Evolutionary conservation across 2,329 filamentous ascomycete genomes (phyloP).

Genomic region (Penicillium digitatum): DNA sequence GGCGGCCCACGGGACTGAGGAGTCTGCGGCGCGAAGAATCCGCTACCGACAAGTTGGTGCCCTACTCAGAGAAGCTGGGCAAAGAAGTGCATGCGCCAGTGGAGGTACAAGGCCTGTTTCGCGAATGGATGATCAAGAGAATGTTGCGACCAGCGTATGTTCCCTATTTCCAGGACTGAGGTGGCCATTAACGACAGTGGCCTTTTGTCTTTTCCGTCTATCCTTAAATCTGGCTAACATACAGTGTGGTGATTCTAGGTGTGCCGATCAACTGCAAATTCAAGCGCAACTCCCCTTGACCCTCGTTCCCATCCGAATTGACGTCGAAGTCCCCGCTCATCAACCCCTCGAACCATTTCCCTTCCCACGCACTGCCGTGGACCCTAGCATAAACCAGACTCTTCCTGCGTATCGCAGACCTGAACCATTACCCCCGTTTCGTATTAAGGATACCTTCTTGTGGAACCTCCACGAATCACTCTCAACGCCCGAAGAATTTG

Average conservation of each 20-base stretch:
- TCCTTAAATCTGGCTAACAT: slow-evolving; percentile 8
- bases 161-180: slow-evolving; percentile 2
- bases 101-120: slow-evolving; percentile 82
- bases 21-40: slow-evolving; percentile 75
- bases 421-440: slow-evolving; percentile 76
- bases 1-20: slow-evolving; percentile 72
- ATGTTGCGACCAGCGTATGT: slow-evolving; percentile 45
- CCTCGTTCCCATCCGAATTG: slow-evolving; percentile 91
- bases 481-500: slow-evolving; percentile 93
- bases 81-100: slow-evolving; percentile 78
- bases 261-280: slow-evolving; percentile 59
- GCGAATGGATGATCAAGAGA: slow-evolving; percentile 88
- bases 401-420: slow-evolving; percentile 74
- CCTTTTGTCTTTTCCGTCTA: slow-evolving; percentile 8
- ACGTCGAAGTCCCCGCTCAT: slow-evolving; percentile 80
- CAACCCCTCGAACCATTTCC: slow-evolving; percentile 48
- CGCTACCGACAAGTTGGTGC: slow-evolving; percentile 59
- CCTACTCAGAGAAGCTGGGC: slow-evolving; percentile 67
- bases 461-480: slow-evolving; percentile 97
- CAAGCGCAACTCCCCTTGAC: slow-evolving; percentile 78
- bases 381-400: slow-evolving; percentile 55
- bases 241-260: slow-evolving; percentile 23
- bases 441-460: slow-evolving; percentile 89
- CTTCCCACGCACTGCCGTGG: slow-evolving; percentile 41
- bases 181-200: background rate